Percentiles rank a stretch among this genome's conserved stretches.
These are phyloP conservation scores for Posidonia australis DNA, from an alignment of 106 monocot species.

Conservation along the genomic window DNA sequence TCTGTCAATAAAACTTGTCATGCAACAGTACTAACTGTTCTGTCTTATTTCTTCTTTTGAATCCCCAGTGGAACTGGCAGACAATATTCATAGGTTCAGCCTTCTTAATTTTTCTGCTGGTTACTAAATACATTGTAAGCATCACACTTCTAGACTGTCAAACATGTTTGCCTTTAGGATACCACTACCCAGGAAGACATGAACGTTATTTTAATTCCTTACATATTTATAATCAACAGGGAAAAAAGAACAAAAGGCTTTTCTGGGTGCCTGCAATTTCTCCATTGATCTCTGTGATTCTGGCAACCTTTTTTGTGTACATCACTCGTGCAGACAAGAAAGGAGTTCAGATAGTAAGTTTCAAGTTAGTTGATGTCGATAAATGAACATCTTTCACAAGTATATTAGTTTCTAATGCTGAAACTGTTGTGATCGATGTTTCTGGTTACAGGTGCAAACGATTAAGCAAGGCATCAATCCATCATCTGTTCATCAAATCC, in stretches of 20 bases:
- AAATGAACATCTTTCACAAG: not conserved
- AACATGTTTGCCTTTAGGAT: too few relatives aligned
- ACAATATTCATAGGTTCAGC: slow-evolving; percentile 46
- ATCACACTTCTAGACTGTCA: too few relatives aligned
- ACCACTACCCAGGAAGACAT: too few relatives aligned
- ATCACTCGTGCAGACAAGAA: slow-evolving; percentile 51
- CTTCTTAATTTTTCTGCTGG: slow-evolving; percentile 55
- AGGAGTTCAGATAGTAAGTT: slow-evolving; percentile 74
- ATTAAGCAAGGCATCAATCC: slow-evolving; percentile 69
- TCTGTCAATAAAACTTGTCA: too few relatives aligned
- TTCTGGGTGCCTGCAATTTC: slow-evolving; percentile 83
- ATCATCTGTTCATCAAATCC: slow-evolving; percentile 49
- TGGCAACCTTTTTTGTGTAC: slow-evolving; percentile 60
- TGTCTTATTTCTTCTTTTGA: not conserved
- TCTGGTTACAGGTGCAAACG: slow-evolving; percentile 35
- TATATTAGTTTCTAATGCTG: not conserved
- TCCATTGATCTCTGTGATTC: slow-evolving; percentile 54
- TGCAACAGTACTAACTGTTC: too few relatives aligned
- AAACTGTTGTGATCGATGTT: not conserved
- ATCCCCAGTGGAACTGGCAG: slow-evolving; percentile 76
- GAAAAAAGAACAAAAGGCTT: slow-evolving; percentile 55
- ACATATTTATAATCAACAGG: too few relatives aligned
- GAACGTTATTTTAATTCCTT: too few relatives aligned
- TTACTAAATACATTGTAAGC: slow-evolving; percentile 62
- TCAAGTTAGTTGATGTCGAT: not conserved